Percentiles rank a stretch among this genome's conserved stretches.
Conservation (phyloP, 768 basidiomycete species). For the button mushroom (Agaricus bisporus) region DNA sequence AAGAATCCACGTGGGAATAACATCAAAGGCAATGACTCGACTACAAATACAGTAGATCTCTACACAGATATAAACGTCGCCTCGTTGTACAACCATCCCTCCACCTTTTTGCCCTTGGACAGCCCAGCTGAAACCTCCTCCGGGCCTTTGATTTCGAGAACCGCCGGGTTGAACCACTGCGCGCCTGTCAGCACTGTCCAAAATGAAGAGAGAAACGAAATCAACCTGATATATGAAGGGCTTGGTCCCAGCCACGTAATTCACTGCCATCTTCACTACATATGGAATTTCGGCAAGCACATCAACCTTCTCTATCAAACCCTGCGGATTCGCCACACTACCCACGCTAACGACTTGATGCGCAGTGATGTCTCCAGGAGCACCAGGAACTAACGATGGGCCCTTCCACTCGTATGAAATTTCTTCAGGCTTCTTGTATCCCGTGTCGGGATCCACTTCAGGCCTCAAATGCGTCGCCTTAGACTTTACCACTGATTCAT, state of each 20-base stretch:
- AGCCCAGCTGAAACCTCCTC: slow-evolving; percentile 33
- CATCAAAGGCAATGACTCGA: background rate
- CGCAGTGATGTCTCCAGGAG: slow-evolving; percentile 50
- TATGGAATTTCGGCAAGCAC: slow-evolving; percentile 93
- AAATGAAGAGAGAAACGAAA: slow-evolving; percentile 13
- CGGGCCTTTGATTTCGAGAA: slow-evolving; percentile 36
- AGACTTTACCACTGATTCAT: slow-evolving; percentile 42
- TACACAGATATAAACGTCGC: slow-evolving; percentile 78
- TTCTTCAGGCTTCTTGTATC: slow-evolving; percentile 67
- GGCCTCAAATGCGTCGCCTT: slow-evolving; percentile 59
- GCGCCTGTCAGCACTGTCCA: slow-evolving; percentile 16
- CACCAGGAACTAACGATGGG: slow-evolving; percentile 48
- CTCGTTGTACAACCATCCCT: slow-evolving; percentile 80
- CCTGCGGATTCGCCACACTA: slow-evolving; percentile 49
- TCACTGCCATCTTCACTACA: slow-evolving; percentile 87
- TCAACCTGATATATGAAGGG: slow-evolving; percentile 91
- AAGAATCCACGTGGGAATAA: slow-evolving; percentile 4
- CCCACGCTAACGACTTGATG: slow-evolving; percentile 55
- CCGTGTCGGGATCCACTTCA: slow-evolving; percentile 69
- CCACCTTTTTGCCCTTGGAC: slow-evolving; percentile 39
- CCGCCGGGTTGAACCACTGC: slow-evolving; percentile 45
- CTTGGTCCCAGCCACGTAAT: slow-evolving; percentile 89
- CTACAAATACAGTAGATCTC: background rate
- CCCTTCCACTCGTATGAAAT: slow-evolving; percentile 78
- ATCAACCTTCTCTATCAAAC: slow-evolving; percentile 89